Evolutionary conservation across 257 asterid species (phyloP).

Genomic region (Penstemon barbatus): DNA sequence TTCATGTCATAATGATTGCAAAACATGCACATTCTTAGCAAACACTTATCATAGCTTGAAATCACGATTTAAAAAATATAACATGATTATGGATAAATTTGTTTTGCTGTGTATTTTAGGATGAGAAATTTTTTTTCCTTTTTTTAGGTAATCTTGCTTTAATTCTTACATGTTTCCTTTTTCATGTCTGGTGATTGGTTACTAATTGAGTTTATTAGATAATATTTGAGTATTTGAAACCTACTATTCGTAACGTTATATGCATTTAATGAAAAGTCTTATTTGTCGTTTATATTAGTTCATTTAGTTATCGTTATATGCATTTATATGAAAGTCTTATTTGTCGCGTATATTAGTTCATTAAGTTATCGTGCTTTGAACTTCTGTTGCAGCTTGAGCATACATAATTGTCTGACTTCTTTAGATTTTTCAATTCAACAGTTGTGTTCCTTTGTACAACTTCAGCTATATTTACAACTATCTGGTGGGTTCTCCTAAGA

Average conservation of each 20-base stretch:
- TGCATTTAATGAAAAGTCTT: background rate
- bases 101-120: no score
- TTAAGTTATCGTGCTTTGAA: background rate
- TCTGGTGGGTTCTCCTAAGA: constrained; percentile 79
- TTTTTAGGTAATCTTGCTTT: background rate
- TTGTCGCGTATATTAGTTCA: constrained; percentile 9
- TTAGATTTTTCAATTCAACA: constrained; percentile 45
- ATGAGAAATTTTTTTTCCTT: background rate
- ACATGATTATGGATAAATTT: no score
- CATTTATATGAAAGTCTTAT: constrained; percentile 10
- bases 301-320: background rate
- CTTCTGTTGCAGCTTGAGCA: constrained; percentile 25
- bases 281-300: no score
- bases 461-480: constrained; percentile 81
- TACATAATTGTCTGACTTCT: constrained; percentile 28
- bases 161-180: background rate
- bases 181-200: background rate
- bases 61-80: no score
- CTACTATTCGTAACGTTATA: background rate
- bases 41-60: background rate
- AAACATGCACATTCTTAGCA: constrained; percentile 6
- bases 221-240: background rate
- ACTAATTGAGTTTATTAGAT: background rate
- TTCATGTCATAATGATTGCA: constrained; percentile 20
- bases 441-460: constrained; percentile 93